Base-by-base conservation (phyloP, 441 rosid species). In the Populus hybrid region DNA sequence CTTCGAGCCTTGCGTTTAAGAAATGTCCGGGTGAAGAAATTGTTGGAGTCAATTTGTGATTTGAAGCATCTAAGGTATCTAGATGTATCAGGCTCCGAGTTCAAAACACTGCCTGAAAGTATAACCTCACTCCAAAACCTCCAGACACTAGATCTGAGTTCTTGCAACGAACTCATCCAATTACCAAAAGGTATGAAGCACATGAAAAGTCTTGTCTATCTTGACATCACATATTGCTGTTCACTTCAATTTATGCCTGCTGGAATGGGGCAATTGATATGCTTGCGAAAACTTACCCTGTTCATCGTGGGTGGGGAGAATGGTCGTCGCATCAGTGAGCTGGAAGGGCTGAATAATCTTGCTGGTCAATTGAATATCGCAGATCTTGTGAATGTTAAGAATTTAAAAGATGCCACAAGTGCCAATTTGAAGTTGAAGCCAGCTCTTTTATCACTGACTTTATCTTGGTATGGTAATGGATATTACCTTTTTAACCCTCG, bases 101-200 rank as follows among this genome's bases (percentile, higher is more conserved):
- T 34, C 71, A 28, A 0, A 63, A 59, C 21, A 70, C 30, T 77
- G 1, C 61, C 74, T 0, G 74, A 50, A 50, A 0, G n/a, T 16
- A 77, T 3, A 6, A 26, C 46, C 79, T 69, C 74, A 12, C 79
- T 77, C 14, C 79, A 59, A 69, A 35, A 70, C 53, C 42, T 70
- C 3, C 57, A 38, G 4, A 70, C 57, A 20, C 30, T 78, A 70
- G 20, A 50, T n/a, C 69, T 78, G 1, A 53, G 16, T 1, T 0
- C 0, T 0, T 78, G 81, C n/a, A 0, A 0, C 1, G 0, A 11
- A 9, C 77, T 78, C 53, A 6, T 10, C 2, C 24, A 16, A 40
- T 69, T 78, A 28, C 81, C 81, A 32, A 36, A 73, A 18, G 69
- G 61, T 32, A 53, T 78, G 69, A 68, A 35, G 72, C 40, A 57